A percentile compares a stretch with the other conserved stretches of the same genome.
Conservation (phyloP, 2,329 filamentous ascomycete species). For the Apiospora rasikravindrae region DNA sequence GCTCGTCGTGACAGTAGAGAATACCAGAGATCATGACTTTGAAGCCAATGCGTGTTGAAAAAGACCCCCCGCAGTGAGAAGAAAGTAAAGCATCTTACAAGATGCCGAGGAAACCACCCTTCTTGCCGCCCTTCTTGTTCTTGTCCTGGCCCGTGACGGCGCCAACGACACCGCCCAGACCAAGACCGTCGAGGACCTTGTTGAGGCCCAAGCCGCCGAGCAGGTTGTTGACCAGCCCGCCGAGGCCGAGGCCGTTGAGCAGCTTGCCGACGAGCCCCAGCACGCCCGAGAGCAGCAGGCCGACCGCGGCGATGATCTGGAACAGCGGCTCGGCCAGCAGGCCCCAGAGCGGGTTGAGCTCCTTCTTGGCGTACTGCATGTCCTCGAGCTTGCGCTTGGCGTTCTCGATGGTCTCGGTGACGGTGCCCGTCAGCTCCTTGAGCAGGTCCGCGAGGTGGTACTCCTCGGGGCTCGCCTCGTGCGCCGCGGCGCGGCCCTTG, state of each 20-base stretch:
- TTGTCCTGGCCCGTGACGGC: slow-evolving; percentile 52
- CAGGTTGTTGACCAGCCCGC: slow-evolving; percentile 78
- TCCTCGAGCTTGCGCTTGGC: slow-evolving; percentile 87
- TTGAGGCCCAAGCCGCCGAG: slow-evolving; percentile 78
- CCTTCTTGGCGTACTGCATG: slow-evolving; percentile 95
- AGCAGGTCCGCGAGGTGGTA: slow-evolving; percentile 82
- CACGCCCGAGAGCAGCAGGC: slow-evolving; percentile 80
- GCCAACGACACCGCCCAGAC: slow-evolving; percentile 58
- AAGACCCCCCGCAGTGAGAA: not conserved
- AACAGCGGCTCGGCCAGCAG: slow-evolving; percentile 83
- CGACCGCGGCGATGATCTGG: slow-evolving; percentile 91
- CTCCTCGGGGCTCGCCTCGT: slow-evolving; percentile 82
- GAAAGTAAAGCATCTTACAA: slow-evolving; percentile 21
- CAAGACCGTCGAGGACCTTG: slow-evolving; percentile 76
- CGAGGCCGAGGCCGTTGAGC: slow-evolving; percentile 80
- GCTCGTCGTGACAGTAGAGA: not conserved
- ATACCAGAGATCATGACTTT: not conserved
- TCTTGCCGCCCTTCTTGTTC: slow-evolving; percentile 33
- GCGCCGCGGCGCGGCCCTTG: slow-evolving; percentile 77
- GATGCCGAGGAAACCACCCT: slow-evolving; percentile 28
- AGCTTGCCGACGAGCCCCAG: slow-evolving; percentile 83
- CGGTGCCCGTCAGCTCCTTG: slow-evolving; percentile 83
- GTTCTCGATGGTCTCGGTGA: slow-evolving; percentile 83
- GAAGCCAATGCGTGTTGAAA: not conserved
- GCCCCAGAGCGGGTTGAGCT: slow-evolving; percentile 88